Conservation (phyloP, 306 rosid species). For the Malus orientalis region DNA sequence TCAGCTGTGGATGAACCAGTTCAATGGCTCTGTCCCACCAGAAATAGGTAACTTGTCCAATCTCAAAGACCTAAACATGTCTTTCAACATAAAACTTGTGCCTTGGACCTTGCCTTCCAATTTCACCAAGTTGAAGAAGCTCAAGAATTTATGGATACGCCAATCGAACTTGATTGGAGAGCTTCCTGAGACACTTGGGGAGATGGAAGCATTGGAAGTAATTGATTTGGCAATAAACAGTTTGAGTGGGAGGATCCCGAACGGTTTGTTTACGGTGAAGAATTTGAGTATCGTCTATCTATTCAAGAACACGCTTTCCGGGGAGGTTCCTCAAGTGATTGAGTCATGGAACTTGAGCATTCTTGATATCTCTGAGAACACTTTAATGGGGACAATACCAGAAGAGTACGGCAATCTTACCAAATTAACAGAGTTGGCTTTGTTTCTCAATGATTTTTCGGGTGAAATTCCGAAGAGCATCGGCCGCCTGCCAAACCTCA, state of each 20-base stretch:
- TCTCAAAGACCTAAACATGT: constrained; percentile 33
- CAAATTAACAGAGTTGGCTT: constrained; percentile 22
- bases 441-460: constrained; percentile 33
- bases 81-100: constrained; percentile 3
- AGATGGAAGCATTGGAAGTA: constrained; percentile 40
- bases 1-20: constrained; percentile 9
- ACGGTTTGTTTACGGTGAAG: constrained; percentile 35
- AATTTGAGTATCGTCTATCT: constrained; percentile 39
- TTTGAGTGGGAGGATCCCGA: constrained; percentile 48
- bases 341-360: constrained; percentile 30
- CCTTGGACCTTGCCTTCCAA: constrained; percentile 29
- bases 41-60: constrained; percentile 58
- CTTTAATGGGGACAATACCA: constrained; percentile 42
- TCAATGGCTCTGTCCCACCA: constrained; percentile 43
- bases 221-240: constrained; percentile 32
- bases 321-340: constrained; percentile 44
- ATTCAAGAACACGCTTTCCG: constrained; percentile 33
- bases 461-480: constrained; percentile 52
- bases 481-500: constrained; percentile 42
- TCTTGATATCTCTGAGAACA: constrained; percentile 40
- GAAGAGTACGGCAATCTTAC: constrained; percentile 49
- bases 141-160: constrained; percentile 32
- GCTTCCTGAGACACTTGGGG: constrained; percentile 46
- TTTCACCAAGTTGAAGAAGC: constrained; percentile 40
- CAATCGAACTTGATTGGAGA: constrained; percentile 40